Conservation (phyloP, 1,139 yeast genomes). For the Debaryomyces udenii region DNA sequence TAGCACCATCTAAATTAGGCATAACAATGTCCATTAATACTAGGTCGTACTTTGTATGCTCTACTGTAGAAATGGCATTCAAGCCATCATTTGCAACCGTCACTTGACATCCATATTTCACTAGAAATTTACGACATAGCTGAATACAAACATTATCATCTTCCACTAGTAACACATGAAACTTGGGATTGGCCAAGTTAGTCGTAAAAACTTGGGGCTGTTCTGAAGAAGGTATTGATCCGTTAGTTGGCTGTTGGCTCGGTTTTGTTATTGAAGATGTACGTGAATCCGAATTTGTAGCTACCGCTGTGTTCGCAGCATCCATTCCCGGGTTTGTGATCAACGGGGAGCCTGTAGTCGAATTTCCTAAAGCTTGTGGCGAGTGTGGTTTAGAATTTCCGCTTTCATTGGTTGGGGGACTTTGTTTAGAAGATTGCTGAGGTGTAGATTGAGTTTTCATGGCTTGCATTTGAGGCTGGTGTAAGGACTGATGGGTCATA, state of each 20-base stretch:
- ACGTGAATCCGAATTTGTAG: slow-evolving; percentile 10
- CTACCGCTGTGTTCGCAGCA: slow-evolving; percentile 5
- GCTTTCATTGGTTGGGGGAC: slow-evolving; percentile 10
- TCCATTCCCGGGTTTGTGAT: slow-evolving; percentile 2
- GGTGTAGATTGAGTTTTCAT: neutral
- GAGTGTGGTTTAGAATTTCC: slow-evolving; percentile 11
- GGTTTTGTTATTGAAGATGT: slow-evolving; percentile 9
- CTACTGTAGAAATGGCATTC: slow-evolving; percentile 81
- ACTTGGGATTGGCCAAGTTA: slow-evolving; percentile 45
- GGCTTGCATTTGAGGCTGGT: slow-evolving; percentile 7
- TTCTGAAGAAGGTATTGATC: slow-evolving; percentile 1
- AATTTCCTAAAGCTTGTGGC: slow-evolving; percentile 6
- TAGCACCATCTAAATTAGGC: slow-evolving; percentile 94
- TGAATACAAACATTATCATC: slow-evolving; percentile 86
- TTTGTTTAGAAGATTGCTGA: slow-evolving; percentile 8
- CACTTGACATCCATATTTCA: slow-evolving; percentile 88
- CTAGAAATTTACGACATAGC: slow-evolving; percentile 73
- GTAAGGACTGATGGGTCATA: slow-evolving; percentile 1
- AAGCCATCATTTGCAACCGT: slow-evolving; percentile 92
- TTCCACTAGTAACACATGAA: slow-evolving; percentile 80
- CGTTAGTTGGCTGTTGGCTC: slow-evolving; percentile 3
- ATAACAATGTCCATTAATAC: slow-evolving; percentile 92
- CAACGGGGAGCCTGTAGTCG: slow-evolving; percentile 8
- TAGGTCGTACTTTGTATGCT: slow-evolving; percentile 73
- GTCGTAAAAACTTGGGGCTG: slow-evolving; percentile 29